A percentile compares a stretch with the other conserved stretches of the same genome.
Conservation (phyloP, 805 yeast species). For the Yarrowia alimentaria region DNA sequence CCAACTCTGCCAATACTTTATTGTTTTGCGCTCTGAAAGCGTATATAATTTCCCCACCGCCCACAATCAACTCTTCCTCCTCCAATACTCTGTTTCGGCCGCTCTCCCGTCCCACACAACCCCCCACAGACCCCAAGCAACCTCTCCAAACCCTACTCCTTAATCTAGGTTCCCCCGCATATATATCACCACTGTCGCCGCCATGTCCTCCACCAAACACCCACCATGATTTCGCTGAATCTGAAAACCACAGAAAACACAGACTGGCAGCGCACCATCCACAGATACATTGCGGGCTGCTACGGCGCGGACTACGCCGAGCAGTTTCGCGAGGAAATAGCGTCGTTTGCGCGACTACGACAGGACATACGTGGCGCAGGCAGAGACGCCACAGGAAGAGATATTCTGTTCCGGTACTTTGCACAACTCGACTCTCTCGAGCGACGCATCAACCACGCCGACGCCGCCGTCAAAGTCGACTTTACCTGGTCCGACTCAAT, state of each 20-base stretch:
- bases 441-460: slow-evolving; percentile 65
- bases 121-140: no score
- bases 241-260: slow-evolving; percentile 51
- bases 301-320: slow-evolving; percentile 55
- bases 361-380: slow-evolving; percentile 55
- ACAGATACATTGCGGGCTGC: slow-evolving; percentile 53
- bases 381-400: slow-evolving; percentile 48
- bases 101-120: no score
- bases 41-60: no score
- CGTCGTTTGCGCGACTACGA: slow-evolving; percentile 56
- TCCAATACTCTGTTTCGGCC: no score
- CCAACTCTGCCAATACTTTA: no score
- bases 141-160: no score
- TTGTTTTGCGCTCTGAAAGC: no score
- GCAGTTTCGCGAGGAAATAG: slow-evolving; percentile 58
- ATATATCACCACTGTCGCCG: no score
- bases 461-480: slow-evolving; percentile 53
- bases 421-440: slow-evolving; percentile 80
- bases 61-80: no score
- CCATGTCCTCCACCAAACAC: background rate
- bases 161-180: no score
- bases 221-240: slow-evolving; percentile 39
- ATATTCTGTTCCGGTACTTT: slow-evolving; percentile 64
- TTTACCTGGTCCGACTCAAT: slow-evolving; percentile 83
- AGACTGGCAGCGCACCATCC: slow-evolving; percentile 66